Evolutionary conservation across 805 yeast genomes (phyloP).

Genomic region (Wickerhamomyces pijperi): DNA sequence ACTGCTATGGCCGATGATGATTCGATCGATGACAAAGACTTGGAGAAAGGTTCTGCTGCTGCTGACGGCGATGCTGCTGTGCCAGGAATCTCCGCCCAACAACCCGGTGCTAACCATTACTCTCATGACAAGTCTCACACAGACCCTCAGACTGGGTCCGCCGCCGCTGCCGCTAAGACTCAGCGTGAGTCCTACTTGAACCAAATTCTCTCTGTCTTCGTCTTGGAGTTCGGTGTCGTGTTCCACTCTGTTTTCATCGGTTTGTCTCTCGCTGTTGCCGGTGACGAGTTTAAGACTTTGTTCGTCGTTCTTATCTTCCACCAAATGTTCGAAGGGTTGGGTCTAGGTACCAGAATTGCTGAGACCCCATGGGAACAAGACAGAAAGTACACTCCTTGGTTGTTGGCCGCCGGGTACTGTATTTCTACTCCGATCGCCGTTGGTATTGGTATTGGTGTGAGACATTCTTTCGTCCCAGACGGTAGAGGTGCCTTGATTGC

Average conservation of each 20-base stretch:
- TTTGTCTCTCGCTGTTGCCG: conserved; percentile 64
- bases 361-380: conserved; percentile 27
- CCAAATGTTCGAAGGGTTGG: conserved; percentile 80
- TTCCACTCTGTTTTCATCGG: conserved; percentile 83
- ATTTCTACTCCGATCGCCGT: conserved; percentile 65
- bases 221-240: conserved; percentile 68
- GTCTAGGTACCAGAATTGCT: conserved; percentile 71
- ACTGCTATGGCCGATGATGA: neutral
- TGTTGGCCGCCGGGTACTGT: conserved; percentile 37
- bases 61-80: too few relatives aligned
- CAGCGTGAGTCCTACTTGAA: conserved; percentile 40
- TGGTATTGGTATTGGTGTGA: conserved; percentile 70
- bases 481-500: conserved; percentile 49
- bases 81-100: too few relatives aligned
- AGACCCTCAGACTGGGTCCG: conserved; percentile 33
- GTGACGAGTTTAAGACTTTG: conserved; percentile 60
- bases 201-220: conserved; percentile 42
- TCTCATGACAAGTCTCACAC: conserved; percentile 31
- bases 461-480: conserved; percentile 48
- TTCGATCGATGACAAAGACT: neutral
- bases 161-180: conserved; percentile 12
- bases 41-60: conserved; percentile 18
- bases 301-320: conserved; percentile 65
- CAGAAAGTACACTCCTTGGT: conserved; percentile 42
- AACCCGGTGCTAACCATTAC: conserved; percentile 27